Evolutionary conservation across 768 basidiomycete genomes (phyloP).

Genomic region (Hysterangium stoloniferum): DNA sequence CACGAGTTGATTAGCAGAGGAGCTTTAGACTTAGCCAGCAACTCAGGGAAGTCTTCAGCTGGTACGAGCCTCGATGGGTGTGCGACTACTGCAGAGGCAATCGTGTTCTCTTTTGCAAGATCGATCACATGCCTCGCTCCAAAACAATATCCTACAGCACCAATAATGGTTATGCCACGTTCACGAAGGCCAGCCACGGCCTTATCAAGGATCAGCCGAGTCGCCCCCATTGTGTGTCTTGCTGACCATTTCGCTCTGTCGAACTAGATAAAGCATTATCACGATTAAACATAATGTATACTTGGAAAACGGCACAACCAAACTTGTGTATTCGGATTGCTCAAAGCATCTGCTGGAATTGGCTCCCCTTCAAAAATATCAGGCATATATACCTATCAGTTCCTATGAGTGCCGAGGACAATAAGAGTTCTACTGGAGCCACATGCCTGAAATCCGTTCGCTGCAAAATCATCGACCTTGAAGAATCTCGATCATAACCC

Average conservation of each 20-base stretch:
- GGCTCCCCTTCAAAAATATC: constrained; percentile 18
- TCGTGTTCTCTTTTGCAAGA: constrained; percentile 14
- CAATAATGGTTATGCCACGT: constrained; percentile 19
- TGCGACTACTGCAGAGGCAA: constrained; percentile 6
- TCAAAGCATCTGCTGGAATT: constrained; percentile 13
- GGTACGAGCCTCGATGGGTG: constrained; percentile 11
- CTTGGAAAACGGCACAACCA: neutral
- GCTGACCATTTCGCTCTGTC: constrained; percentile 16
- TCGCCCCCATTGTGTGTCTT: constrained; percentile 13
- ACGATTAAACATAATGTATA: neutral
- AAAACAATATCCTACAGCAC: constrained; percentile 21
- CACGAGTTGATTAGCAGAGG: constrained; percentile 14
- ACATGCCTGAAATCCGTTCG: constrained; percentile 11
- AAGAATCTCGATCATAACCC: neutral
- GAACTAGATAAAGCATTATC: constrained; percentile 10
- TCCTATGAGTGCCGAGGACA: neutral
- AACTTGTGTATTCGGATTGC: neutral
- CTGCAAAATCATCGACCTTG: constrained; percentile 10
- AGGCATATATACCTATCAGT: constrained; percentile 6
- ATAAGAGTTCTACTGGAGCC: neutral
- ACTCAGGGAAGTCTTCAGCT: constrained; percentile 5
- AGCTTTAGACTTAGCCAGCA: constrained; percentile 8
- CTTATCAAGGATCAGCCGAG: constrained; percentile 16
- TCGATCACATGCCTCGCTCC: constrained; percentile 18
- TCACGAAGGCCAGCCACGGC: constrained; percentile 18